phyloP scores from a whole-genome alignment of 371 early-diverging fungal species.

The Mucor indicus region DNA sequence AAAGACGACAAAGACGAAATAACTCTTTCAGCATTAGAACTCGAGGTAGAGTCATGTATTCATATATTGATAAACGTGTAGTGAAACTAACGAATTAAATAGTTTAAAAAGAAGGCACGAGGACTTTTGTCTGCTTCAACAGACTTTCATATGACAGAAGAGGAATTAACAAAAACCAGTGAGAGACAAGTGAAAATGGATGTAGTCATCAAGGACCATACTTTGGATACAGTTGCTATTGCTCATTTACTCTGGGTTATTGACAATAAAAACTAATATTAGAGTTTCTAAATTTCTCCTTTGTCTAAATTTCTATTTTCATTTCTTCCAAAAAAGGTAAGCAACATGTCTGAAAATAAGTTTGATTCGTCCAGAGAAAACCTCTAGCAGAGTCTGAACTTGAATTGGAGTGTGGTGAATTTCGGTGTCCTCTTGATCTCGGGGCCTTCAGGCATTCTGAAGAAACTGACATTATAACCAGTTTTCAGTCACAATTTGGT shows the following conservation, averaged over 20 bases:
- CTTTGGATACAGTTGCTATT: conserved; percentile 44
- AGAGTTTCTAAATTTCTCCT: too few relatives aligned
- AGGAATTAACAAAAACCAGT: background rate
- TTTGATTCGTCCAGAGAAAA: too few relatives aligned
- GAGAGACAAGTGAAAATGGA: conserved; percentile 24
- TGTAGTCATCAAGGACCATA: conserved; percentile 46
- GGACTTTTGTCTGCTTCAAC: conserved; percentile 47
- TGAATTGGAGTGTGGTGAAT: too few relatives aligned
- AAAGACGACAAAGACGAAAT: conserved; percentile 41
- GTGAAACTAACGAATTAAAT: background rate
- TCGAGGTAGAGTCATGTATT: conserved; percentile 35
- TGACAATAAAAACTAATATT: too few relatives aligned
- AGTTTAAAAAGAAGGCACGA: conserved; percentile 49
- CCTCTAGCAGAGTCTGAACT: too few relatives aligned
- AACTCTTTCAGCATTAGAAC: conserved; percentile 36
- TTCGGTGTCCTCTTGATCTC: too few relatives aligned
- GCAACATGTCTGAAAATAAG: too few relatives aligned
- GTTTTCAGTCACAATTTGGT: too few relatives aligned
- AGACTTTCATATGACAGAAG: conserved; percentile 32
- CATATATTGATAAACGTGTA: background rate
- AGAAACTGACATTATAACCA: too few relatives aligned
- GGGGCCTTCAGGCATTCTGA: too few relatives aligned
- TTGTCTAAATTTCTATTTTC: too few relatives aligned
- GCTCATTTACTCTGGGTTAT: conserved; percentile 37
- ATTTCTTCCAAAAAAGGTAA: too few relatives aligned